These are phyloP conservation scores for Conticribra guillardii DNA, from an alignment of 108 stramenopile genomes.

Conservation along the genomic window DNA sequence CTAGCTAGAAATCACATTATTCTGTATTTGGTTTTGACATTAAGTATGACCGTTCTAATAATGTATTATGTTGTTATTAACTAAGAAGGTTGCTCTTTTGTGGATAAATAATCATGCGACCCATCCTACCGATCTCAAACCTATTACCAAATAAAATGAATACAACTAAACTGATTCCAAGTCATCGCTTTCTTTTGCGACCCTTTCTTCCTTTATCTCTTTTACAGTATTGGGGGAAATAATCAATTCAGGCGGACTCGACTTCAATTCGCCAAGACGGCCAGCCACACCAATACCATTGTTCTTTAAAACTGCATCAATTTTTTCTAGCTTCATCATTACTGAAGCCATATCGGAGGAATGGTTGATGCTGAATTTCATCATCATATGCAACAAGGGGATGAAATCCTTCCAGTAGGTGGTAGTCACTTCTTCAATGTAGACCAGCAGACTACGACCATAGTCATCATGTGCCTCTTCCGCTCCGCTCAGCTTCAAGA, in stretches of 20 bases:
- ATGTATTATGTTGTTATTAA: too few species aligned
- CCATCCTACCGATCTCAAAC: background rate
- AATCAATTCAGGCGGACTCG: background rate
- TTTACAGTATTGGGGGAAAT: background rate
- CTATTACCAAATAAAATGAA: too few species aligned
- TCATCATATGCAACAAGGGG: constrained; percentile 8
- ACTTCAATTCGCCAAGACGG: background rate
- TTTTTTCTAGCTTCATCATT: background rate
- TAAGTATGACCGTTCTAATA: too few species aligned
- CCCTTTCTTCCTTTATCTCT: background rate
- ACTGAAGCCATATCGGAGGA: background rate
- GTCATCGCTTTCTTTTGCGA: background rate
- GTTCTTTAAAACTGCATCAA: background rate
- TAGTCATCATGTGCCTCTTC: constrained; percentile 5
- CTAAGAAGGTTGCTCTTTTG: too few species aligned
- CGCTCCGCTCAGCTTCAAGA: constrained; percentile 5
- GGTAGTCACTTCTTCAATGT: constrained; percentile 5
- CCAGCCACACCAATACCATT: constrained; percentile 6
- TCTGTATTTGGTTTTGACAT: too few species aligned
- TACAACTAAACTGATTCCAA: background rate
- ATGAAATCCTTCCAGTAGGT: constrained; percentile 5
- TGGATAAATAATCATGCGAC: too few species aligned
- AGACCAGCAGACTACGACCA: background rate
- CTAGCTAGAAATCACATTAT: too few species aligned
- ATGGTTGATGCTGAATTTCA: constrained; percentile 2